A percentile compares a stretch with the other conserved stretches of the same genome.
Evolutionary conservation across 2,329 filamentous ascomycete species (phyloP).

Genomic region (Penicillium sp.): DNA sequence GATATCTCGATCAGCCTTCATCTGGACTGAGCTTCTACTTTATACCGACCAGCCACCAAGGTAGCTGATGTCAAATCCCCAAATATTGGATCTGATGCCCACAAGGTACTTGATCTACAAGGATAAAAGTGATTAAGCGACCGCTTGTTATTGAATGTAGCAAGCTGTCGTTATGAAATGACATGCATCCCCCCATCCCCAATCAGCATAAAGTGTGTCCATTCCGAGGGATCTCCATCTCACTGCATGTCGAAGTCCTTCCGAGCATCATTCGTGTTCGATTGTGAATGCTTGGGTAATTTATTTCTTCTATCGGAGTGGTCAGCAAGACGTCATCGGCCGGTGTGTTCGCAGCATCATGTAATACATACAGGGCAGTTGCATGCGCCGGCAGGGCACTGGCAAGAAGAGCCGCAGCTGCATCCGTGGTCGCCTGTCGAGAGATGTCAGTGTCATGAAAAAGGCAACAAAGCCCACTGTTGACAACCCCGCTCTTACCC

Average conservation of each 20-base stretch:
- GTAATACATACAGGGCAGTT: slow-evolving; percentile 40
- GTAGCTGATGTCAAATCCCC: slow-evolving; percentile 13
- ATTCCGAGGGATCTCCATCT: not conserved
- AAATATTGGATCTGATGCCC: slow-evolving; percentile 19
- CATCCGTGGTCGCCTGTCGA: slow-evolving; percentile 38
- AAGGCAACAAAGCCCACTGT: slow-evolving; percentile 1
- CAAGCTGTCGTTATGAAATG: slow-evolving; percentile 2
- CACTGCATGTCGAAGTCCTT: not conserved
- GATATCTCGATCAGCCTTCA: not conserved
- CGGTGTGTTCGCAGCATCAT: not conserved
- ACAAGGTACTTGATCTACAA: slow-evolving; percentile 23
- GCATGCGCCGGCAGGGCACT: slow-evolving; percentile 44
- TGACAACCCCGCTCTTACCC: slow-evolving; percentile 23
- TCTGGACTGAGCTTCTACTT: not conserved
- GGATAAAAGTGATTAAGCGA: slow-evolving; percentile 19
- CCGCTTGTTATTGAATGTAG: slow-evolving; percentile 13
- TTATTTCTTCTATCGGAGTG: slow-evolving; percentile 22
- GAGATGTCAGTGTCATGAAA: slow-evolving; percentile 13
- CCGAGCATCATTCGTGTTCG: not conserved
- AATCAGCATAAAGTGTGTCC: not conserved
- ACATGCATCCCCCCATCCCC: not conserved
- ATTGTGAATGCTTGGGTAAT: slow-evolving; percentile 4
- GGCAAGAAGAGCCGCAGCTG: slow-evolving; percentile 44
- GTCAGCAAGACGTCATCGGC: slow-evolving; percentile 8
- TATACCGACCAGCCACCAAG: slow-evolving; percentile 9